Base-by-base conservation (phyloP, 2,329 filamentous ascomycete species). In the Hypoxylon sp. region DNA sequence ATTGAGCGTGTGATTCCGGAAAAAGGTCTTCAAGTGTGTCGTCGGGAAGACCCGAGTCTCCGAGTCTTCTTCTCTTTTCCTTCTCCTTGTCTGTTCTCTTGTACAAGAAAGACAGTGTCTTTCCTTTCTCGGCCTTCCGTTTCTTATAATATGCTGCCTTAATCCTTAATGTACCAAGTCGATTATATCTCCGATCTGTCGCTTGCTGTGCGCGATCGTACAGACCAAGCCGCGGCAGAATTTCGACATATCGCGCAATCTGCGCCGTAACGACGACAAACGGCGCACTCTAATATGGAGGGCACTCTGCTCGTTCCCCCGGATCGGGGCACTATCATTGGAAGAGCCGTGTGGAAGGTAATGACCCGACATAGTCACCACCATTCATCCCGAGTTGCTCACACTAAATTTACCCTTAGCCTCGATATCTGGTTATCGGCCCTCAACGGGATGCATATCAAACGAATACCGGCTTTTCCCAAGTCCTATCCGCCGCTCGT, bases 361-460 rank as follows among this genome's bases (percentile, higher is more conserved):
- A 59, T 50, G n/a, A 15, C 42, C 32, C 24, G 13, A 56, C 55
- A 42, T 56, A 52, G 31, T 62, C 51, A 46, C 54, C 47, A 54
- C 65, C 60, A 37, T 62, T 65, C 29, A 31, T 19, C 31, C 27
- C 32, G 44, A 55, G 27, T 62, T 68, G n/a, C 27, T 57, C 62
- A 55, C 65, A 69, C 66, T 74, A 47, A 74, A 63, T 21, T 46
- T 62, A 61, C 66, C 48, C 72, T 39, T 75, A 90, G 88, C 74
- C 84, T 75, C 88, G 89, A 78, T 89, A 88, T 77, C 84, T 91
- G 52, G 82, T 88, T 62, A 80, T 90, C 62, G 87, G 87, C 62
- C 70, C 79, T 31, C 76, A 76, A 50, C 79, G 80, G 72, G 81
- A 82, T 44, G 68, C 47, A 4, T 73, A 77, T 29, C 78, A 79